Base-by-base conservation (phyloP, 1,139 yeast species). In the Protomyces arabidopsidicola region DNA sequence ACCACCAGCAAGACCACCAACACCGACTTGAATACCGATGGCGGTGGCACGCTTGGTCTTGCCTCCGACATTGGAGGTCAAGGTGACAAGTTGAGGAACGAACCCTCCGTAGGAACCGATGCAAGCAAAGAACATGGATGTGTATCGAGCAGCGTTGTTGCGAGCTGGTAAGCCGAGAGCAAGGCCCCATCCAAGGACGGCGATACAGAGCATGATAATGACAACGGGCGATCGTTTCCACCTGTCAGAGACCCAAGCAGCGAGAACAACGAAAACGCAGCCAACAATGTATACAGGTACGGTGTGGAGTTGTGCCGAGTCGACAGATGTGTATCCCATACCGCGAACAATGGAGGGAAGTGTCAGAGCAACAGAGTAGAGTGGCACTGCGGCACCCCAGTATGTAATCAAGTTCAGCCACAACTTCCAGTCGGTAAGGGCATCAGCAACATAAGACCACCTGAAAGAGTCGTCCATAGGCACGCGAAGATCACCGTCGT, bases 1-100 rank as follows among this genome's bases (percentile, higher is more conserved):
- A 65, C 82, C 78, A 64, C 86, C 86, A 54, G 85, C 85, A 55
- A 83, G 80, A 69, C 83, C 82, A 54, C 85, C 85, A 67, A 82
- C 76, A 2, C 70, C 85, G 73, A 67, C 81, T 73, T 85, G 85
- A 72, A 75, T 83, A 72, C 72, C 77, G 72, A 84, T 68, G 74
- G 75, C 66, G 71, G 74, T 69, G 75, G 84, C 85, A 75, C 84
- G 71, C 76, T 83, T 66, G 68, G 81, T 81, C 71, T 81, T 81
- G 34, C 63, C 63, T 3, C 63, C 63, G 24, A 60, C 53, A 54
- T 60, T 60, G 48, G 53, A 45, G 50, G 63, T 60, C 20, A 60
- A 35, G 48, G 53, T 60, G 20, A 56, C 63, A 4, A 60, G 57
- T 51, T 52, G 45, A 3, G 63, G 58, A 6, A 56, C 57, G 63